Base-by-base conservation (phyloP, 345 rosid species). In the Luvunga scandens region DNA sequence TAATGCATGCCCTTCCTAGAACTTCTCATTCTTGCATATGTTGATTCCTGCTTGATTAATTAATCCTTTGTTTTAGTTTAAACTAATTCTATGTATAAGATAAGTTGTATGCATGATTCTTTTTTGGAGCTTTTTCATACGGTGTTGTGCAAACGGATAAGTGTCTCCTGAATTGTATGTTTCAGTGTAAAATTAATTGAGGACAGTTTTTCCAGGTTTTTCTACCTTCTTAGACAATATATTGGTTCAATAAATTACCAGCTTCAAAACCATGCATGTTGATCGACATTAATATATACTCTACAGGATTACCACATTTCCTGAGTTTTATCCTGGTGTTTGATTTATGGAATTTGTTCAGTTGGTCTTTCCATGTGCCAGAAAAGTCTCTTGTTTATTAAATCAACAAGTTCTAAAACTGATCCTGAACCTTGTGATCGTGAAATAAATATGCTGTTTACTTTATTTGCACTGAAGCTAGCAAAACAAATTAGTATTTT, bases 1-100 rank as follows among this genome's bases (percentile, higher is more conserved):
- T 28, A 27, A 73, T 62, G 59, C 67, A 60, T 48, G 25, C 71
- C 76, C 60, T 71, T 69, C 56, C 31, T 62, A 69, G 64, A 65
- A 66, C 66, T 66, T 73, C 56, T n/a, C 30, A 10, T 66, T 72
- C 48, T 55, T 45, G 25, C 55, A 14, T 38, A 78, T 5, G 75
- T 81, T 71, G 56, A 48, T 65, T 25, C 24, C 56, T 53, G 25
- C 28, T 62, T 71, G 34, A 59, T 53, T 56, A 61, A 18, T 21
- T 65, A 72, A 45, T 39, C 22, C 21, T 57, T 33, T 60, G 30
- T 70, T 73, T 68, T 34, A 57, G 30, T 59, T 24, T 16, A 59
- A 19, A 10, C 19, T 68, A 22, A 28, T 69, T 69, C 48, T 78
- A 21, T 56, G 55, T 42, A 36, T 50, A 66, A 45, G 64, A n/a